Evolutionary conservation across 1,284 basidiomycete genomes (phyloP).

Genomic region (Lignosus rhinocerotis): DNA sequence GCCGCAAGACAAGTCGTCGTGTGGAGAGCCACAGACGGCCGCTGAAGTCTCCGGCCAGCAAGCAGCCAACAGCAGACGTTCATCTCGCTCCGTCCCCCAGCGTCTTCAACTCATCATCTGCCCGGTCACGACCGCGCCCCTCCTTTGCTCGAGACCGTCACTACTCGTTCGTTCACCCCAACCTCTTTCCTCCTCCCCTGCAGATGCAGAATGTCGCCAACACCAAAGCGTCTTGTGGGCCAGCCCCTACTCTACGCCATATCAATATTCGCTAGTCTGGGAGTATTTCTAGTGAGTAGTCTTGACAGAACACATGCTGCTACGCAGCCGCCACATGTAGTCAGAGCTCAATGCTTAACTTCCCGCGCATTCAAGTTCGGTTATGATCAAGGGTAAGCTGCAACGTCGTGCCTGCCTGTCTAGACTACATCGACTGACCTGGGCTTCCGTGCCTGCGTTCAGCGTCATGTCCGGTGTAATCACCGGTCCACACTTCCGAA

Average conservation of each 20-base stretch:
- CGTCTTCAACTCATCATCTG: conserved; percentile 5
- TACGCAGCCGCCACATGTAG: background rate
- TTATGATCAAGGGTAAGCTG: conserved; percentile 85
- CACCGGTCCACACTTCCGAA: conserved; percentile 88
- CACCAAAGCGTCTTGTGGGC: conserved; percentile 64
- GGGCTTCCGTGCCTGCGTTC: background rate
- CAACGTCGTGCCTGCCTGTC: background rate
- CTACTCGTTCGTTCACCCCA: conserved; percentile 4
- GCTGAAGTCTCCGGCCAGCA: background rate
- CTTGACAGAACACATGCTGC: background rate
- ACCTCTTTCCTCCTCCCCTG: conserved; percentile 9
- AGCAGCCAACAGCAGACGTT: background rate
- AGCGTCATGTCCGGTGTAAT: conserved; percentile 92
- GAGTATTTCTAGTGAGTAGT: conserved; percentile 78
- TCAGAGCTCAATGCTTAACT: conserved; percentile 5
- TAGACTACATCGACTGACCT: conserved; percentile 2
- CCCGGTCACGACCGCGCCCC: background rate
- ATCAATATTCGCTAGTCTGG: conserved; percentile 83
- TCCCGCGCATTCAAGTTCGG: conserved; percentile 62
- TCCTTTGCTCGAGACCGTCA: conserved; percentile 10
- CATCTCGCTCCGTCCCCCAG: conserved; percentile 1
- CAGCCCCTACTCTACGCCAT: conserved; percentile 81
- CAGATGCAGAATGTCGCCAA: conserved; percentile 35
- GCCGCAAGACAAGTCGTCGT: background rate
- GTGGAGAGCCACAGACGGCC: conserved; percentile 15